Base-by-base conservation (phyloP, 345 rosid genomes). In the Murraya paniculata region DNA sequence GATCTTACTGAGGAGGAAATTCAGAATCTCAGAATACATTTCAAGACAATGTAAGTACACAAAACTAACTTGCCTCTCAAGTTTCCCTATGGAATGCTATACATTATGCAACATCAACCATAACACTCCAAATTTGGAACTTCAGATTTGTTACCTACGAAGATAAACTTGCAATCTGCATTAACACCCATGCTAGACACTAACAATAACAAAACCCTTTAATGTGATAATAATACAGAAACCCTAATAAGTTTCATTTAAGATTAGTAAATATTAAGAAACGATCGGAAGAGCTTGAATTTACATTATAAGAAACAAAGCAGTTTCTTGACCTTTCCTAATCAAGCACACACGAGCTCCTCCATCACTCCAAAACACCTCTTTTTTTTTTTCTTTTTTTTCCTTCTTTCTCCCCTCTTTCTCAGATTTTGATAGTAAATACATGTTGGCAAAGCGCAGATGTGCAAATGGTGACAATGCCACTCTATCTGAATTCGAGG, bases 381-480 rank as follows among this genome's bases (percentile, higher is more conserved):
- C 19, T 27, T 35, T 60, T 25, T 13, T 45, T 45, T 8, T 38
- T 35, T 5, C 5, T n/a, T 27, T 35, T 60, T 25, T 13, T 45
- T 45, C 1, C 8, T 35, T 5, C 5, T 35, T 39, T 8, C 39
- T 10, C 41, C 1, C 7, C 7, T 39, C 45, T 39, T 39, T 39
- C 45, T 10, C 68, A 61, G n/a, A 59, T 39, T 50, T 71, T 75
- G 33, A 75, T 18, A 22, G 7, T 5, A 28, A 27, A 41, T 2
- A 16, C 19, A 19, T 45, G 16, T 31, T 76, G 75, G 36, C 13
- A 67, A 81, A 33, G 16, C 61, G 79, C 82, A 89, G 92, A 83
- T 88, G 94, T 64, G 91, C 91, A 21, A 79, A 86, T 4, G 92
- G 94, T 16, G 94, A 89, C 69, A 91, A 89, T 61, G 94, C 92